Evolutionary conservation across 106 monocot species (phyloP).

Genomic region (Alisma plantagoaquatica): DNA sequence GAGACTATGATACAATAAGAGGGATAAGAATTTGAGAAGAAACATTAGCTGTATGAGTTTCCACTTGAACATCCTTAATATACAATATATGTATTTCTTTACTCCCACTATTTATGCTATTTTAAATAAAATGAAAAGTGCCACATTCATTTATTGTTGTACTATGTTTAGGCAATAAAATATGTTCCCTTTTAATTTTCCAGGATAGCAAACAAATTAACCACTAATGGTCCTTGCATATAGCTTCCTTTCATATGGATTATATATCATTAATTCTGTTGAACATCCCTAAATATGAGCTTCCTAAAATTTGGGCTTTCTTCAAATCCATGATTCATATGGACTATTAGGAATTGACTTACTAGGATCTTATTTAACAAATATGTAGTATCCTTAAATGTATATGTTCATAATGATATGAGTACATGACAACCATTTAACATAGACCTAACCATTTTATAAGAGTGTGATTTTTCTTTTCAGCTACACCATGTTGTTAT

Average conservation of each 20-base stretch:
- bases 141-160: background rate
- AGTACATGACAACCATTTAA: background rate
- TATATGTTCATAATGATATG: background rate
- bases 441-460: background rate
- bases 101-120: background rate
- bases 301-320: background rate
- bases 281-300: background rate
- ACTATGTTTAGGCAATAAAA: background rate
- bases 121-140: background rate
- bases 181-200: background rate
- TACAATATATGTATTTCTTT: background rate
- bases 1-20: background rate
- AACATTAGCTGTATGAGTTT: background rate
- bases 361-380: background rate
- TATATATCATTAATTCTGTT: background rate
- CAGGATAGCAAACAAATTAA: background rate
- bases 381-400: background rate
- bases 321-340: background rate
- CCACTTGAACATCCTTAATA: background rate
- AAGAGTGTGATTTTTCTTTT: background rate
- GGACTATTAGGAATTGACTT: background rate
- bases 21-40: background rate
- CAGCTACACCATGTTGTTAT: background rate
- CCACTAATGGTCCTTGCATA: background rate
- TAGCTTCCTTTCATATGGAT: constrained; percentile 3